Conservation (phyloP, 495 filamentous ascomycete genomes). For the Parathielavia appendiculata region DNA sequence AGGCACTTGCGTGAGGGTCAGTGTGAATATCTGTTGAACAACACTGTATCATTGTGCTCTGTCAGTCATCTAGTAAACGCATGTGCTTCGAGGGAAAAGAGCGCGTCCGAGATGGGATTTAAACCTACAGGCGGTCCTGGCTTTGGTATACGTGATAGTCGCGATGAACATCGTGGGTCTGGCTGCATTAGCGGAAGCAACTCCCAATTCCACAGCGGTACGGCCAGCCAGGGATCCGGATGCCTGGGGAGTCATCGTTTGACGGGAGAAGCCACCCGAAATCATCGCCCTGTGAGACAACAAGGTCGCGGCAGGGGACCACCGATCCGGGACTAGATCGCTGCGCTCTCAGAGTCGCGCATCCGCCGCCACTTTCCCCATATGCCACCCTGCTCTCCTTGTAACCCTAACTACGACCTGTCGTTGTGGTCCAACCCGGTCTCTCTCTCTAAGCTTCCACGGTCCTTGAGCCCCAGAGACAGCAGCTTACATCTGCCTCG, state of each 20-base stretch:
- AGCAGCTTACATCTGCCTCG: slow-evolving; percentile 1
- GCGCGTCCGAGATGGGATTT: slow-evolving; percentile 1
- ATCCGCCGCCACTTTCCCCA: slow-evolving; percentile 1
- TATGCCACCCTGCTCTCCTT: not conserved
- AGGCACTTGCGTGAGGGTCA: not conserved
- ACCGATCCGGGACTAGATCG: slow-evolving; percentile 8
- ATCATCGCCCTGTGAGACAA: not conserved
- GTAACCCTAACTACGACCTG: slow-evolving; percentile 1
- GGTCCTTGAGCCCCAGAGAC: not conserved
- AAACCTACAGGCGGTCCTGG: not conserved
- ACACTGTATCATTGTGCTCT: slow-evolving; percentile 2
- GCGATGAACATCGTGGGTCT: not conserved
- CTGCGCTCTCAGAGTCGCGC: not conserved
- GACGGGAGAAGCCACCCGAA: slow-evolving; percentile 4
- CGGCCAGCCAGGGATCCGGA: slow-evolving; percentile 4
- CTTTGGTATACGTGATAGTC: not conserved
- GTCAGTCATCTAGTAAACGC: not conserved
- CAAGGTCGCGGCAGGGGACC: slow-evolving; percentile 2
- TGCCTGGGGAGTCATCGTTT: slow-evolving; percentile 8
- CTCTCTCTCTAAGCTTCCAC: not conserved
- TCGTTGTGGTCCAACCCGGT: slow-evolving; percentile 1
- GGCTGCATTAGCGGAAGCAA: not conserved
- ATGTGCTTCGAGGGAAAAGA: not conserved
- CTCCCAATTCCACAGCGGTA: not conserved
- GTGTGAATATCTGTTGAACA: not conserved